Base-by-base conservation (phyloP, 1,284 basidiomycete genomes). In the Peniophora sp. region DNA sequence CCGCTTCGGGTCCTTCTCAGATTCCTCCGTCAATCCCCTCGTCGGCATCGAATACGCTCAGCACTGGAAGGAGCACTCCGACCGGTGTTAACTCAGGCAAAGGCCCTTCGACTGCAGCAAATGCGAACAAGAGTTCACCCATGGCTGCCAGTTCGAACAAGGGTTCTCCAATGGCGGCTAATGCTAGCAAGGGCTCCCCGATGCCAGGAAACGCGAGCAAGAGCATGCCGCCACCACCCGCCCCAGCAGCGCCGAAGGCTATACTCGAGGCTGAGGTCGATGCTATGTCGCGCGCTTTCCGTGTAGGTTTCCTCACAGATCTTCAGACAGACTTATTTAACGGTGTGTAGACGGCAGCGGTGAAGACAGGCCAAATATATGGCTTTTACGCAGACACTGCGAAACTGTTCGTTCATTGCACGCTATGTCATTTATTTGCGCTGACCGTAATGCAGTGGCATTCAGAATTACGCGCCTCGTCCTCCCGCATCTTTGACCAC, bases 331-430 rank as follows among this genome's bases (percentile, higher is more conserved):
- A 20, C 23, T 25, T 9, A 16, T 24, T 10, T 45, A 16, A 20
- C 44, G 12, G 5, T 32, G 5, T 32, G 3, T 47, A 87, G 84
- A 80, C 78, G 58, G 76, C 80, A n/a, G 73, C 79, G 8, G 68
- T 86, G 3, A 85, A 80, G 63, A 81, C 83, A 1, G 84, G 77
- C 8, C 79, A 87, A 57, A 71, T 89, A 34, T 84, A 85, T 59
- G 69, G 69, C 8, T 89, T 87, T 59, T 81, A 85, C 60, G 71
- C 74, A 0, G 81, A 87, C 57, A 69, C 78, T 43, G 73, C 70
- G 52, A 78, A 72, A 68, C 69, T 88, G 86, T 88, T 60, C 55
- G 80, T 65, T 22, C 25, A 23, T 47, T 12, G n/a, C 17, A 41
- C 35, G 3, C n/a, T n/a, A 43, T 20, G 25, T 20, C 39, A 9